Percentiles rank a stretch among this genome's conserved stretches.
Conservation (phyloP, 1,284 basidiomycete species). For the Schizophyllum amplum region DNA sequence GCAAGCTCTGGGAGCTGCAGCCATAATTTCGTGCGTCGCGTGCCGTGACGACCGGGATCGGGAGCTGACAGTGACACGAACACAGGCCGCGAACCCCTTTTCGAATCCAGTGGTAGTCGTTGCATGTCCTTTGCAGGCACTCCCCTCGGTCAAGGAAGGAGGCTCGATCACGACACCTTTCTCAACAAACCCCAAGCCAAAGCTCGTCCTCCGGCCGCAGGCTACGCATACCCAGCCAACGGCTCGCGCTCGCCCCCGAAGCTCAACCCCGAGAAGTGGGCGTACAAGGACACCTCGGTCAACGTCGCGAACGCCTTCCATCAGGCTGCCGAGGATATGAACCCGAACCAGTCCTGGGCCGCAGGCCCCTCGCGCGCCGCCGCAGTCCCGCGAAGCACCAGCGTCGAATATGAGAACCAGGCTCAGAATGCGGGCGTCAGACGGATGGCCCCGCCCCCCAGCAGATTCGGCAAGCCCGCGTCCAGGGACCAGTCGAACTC, state of each 20-base stretch:
- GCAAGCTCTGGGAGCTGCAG: neutral
- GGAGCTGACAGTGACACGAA: neutral
- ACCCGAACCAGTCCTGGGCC: conserved; percentile 58
- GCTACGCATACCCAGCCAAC: conserved; percentile 57
- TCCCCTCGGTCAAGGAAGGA: conserved; percentile 74
- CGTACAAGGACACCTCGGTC: conserved; percentile 73
- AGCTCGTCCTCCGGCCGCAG: conserved; percentile 37
- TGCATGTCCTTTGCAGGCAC: conserved; percentile 81
- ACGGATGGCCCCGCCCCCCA: conserved; percentile 50
- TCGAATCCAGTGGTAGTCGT: conserved; percentile 9
- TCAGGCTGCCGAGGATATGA: conserved; percentile 54
- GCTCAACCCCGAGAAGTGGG: conserved; percentile 59
- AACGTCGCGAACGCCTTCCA: conserved; percentile 76
- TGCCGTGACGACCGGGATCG: conserved; percentile 7
- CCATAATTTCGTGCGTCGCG: conserved; percentile 1
- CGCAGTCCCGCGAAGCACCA: conserved; percentile 58
- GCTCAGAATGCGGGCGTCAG: conserved; percentile 43
- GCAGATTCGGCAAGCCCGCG: conserved; percentile 35
- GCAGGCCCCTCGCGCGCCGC: conserved; percentile 42
- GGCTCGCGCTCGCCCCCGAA: conserved; percentile 55
- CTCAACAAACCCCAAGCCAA: conserved; percentile 50
- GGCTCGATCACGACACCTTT: conserved; percentile 71
- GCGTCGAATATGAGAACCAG: conserved; percentile 69
- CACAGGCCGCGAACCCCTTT: conserved; percentile 2
- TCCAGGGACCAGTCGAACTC: conserved; percentile 42